Conservation (phyloP, 2,329 filamentous ascomycete genomes). For the Plenodomus biglobosus region DNA sequence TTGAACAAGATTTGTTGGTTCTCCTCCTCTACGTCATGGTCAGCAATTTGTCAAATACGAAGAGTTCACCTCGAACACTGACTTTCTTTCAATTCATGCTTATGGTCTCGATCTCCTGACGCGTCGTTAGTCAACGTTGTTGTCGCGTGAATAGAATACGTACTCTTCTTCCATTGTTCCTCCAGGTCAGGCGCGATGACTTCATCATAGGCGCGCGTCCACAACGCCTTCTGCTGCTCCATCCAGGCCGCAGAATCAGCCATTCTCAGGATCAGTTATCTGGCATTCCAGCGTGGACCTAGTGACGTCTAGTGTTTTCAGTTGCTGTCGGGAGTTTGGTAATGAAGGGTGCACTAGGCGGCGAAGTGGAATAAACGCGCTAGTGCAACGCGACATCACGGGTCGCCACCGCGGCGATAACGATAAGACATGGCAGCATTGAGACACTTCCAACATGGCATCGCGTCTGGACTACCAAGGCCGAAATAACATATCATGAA, state of each 20-base stretch:
- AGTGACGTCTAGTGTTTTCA: background rate
- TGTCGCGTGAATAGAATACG: constrained; percentile 5
- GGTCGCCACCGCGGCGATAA: constrained; percentile 17
- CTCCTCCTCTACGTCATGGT: constrained; percentile 28
- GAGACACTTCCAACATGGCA: too few species aligned
- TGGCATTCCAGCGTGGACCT: background rate
- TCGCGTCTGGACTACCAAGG: constrained; percentile 10
- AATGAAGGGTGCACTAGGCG: constrained; percentile 13
- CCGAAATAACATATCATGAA: constrained; percentile 36
- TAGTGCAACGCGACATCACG: constrained; percentile 29
- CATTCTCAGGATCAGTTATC: constrained; percentile 24
- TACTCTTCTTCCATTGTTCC: constrained; percentile 39
- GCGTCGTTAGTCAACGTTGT: constrained; percentile 3
- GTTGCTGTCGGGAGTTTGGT: background rate
- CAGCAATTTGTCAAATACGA: constrained; percentile 1
- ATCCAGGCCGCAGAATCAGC: constrained; percentile 31
- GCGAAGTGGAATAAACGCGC: constrained; percentile 12
- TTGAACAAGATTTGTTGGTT: constrained; percentile 28
- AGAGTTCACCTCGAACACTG: constrained; percentile 2
- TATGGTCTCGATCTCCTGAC: constrained; percentile 30
- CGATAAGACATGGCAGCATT: constrained; percentile 10
- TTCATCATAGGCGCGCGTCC: constrained; percentile 39
- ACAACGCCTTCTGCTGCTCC: constrained; percentile 31
- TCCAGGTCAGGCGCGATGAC: constrained; percentile 37
- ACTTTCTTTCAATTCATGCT: constrained; percentile 32